Evolutionary conservation across 345 rosid species (phyloP).

Genomic region (Bruguiera parviflora): DNA sequence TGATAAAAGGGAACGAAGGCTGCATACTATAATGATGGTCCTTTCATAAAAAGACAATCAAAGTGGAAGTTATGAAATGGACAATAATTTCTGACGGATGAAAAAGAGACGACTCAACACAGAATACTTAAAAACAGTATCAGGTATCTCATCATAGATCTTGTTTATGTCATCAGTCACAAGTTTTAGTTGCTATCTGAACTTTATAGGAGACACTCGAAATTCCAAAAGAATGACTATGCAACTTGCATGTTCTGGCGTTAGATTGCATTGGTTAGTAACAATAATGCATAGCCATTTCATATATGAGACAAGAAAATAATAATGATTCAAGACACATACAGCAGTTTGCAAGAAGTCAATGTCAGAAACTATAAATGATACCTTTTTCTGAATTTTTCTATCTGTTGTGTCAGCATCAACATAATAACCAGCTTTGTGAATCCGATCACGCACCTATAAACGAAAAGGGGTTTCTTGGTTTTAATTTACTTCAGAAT

Average conservation of each 20-base stretch:
- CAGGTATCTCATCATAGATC: background rate
- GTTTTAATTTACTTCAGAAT: background rate
- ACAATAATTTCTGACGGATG: background rate
- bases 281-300: background rate
- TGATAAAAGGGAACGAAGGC: background rate
- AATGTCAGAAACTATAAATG: background rate
- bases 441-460: constrained; percentile 64
- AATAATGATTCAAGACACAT: background rate
- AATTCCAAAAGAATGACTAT: too few relatives aligned
- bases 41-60: too few relatives aligned
- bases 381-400: constrained; percentile 90
- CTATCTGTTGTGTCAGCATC: constrained; percentile 78
- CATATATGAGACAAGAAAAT: background rate
- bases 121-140: background rate
- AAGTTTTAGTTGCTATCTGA: too few relatives aligned
- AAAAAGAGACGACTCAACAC: background rate
- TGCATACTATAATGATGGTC: background rate
- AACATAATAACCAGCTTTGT: constrained; percentile 68
- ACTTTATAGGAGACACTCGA: too few relatives aligned
- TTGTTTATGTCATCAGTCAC: too few relatives aligned
- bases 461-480: constrained; percentile 4
- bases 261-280: too few relatives aligned
- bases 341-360: background rate
- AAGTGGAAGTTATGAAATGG: too few relatives aligned
- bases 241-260: too few relatives aligned